Conservation (phyloP, 2,329 filamentous ascomycete species). For the Penicillium sp. region DNA sequence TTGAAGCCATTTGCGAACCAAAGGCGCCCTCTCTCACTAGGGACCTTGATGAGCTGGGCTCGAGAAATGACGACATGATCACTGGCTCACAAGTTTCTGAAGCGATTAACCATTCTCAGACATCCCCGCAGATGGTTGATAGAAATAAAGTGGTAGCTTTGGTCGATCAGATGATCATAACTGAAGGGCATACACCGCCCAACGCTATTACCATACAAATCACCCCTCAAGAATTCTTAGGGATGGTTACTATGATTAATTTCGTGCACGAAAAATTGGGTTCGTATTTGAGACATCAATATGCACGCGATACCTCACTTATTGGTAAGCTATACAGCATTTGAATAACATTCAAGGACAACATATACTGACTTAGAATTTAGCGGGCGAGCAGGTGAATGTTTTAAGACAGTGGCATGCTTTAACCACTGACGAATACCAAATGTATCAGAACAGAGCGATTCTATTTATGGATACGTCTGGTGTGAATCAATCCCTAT, state of each 20-base stretch:
- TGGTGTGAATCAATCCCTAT: not conserved
- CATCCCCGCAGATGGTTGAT: not conserved
- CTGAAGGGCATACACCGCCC: not conserved
- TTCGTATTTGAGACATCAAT: not conserved
- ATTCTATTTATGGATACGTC: not conserved
- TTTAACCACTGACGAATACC: not conserved
- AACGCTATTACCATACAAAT: not conserved
- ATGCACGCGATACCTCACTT: not conserved
- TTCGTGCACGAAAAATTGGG: conserved; percentile 5
- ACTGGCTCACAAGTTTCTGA: not conserved
- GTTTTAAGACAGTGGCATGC: not conserved
- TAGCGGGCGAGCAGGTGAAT: not conserved
- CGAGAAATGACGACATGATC: not conserved
- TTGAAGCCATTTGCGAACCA: not conserved
- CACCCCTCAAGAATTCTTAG: not conserved
- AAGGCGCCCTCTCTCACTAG: not conserved
- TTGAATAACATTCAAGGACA: not conserved
- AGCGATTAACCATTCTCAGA: not conserved
- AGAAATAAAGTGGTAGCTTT: not conserved
- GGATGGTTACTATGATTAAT: not conserved
- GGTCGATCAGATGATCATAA: not conserved
- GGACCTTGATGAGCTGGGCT: not conserved
- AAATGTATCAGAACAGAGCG: conserved; percentile 4
- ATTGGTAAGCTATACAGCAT: not conserved
- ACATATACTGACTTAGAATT: not conserved